phyloP scores from a whole-genome alignment of 345 rosid species.

The Eutrema japonicum region DNA sequence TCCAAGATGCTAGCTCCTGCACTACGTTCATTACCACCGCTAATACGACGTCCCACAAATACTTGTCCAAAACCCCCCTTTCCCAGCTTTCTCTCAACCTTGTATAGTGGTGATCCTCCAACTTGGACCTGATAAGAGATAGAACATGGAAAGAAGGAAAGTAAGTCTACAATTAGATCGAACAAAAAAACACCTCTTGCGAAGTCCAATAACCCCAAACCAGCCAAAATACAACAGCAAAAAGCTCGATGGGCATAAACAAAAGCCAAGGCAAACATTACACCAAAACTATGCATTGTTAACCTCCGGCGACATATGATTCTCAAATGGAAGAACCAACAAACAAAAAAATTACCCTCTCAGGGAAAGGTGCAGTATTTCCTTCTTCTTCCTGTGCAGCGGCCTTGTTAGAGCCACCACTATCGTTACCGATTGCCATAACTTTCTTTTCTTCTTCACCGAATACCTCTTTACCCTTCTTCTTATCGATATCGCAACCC shows the following conservation, averaged over 20 bases:
- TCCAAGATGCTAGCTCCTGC: conserved; percentile 79
- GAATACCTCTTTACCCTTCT: conserved; percentile 46
- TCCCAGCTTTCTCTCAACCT: conserved; percentile 85
- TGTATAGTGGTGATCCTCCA: conserved; percentile 89
- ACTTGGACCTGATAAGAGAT: conserved; percentile 71
- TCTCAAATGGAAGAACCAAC: neutral
- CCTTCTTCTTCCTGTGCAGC: conserved; percentile 91
- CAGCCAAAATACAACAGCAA: neutral
- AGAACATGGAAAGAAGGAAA: neutral
- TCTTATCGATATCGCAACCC: conserved; percentile 41
- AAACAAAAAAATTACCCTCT: conserved; percentile 52
- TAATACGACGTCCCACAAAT: conserved; percentile 87
- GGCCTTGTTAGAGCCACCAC: conserved; percentile 80
- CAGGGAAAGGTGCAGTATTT: conserved; percentile 85
- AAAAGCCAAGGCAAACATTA: neutral
- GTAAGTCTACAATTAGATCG: conserved; percentile 1
- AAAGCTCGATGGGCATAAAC: neutral
- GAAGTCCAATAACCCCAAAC: neutral
- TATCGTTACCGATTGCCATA: conserved; percentile 62
- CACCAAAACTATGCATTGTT: neutral
- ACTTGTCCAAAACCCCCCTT: conserved; percentile 99
- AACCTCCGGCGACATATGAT: neutral
- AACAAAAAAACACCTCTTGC: neutral
- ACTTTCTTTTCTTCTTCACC: conserved; percentile 42
- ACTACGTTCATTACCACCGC: conserved; percentile 68